A percentile compares a stretch with the other conserved stretches of the same genome.
These are phyloP conservation scores for Lepiota brunneoincarnata DNA, from an alignment of 768 basidiomycete genomes.

Conservation along the genomic window DNA sequence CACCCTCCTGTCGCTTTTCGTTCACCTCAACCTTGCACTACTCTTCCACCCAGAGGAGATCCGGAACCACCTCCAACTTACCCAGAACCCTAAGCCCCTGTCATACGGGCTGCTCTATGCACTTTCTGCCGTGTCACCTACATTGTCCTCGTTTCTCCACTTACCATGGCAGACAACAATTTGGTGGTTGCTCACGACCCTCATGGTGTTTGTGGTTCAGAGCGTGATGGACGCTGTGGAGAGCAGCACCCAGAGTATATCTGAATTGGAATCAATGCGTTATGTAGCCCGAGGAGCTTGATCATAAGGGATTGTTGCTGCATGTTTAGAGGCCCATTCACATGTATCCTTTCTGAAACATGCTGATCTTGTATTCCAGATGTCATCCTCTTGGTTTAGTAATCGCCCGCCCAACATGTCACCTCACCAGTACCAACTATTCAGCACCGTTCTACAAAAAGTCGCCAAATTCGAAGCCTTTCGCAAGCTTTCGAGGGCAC, in stretches of 20 bases:
- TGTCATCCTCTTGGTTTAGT: not conserved
- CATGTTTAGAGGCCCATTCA: no score
- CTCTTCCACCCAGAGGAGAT: constrained; percentile 38
- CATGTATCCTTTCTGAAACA: no score
- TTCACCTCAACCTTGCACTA: constrained; percentile 49
- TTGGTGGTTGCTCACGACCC: constrained; percentile 50
- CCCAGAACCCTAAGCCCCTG: constrained; percentile 25
- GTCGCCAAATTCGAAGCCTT: not conserved
- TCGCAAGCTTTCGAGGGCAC: not conserved
- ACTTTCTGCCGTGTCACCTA: constrained; percentile 44
- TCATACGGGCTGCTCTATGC: constrained; percentile 28
- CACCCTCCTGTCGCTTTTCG: constrained; percentile 43
- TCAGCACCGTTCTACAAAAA: not conserved
- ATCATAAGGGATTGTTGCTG: constrained; percentile 3
- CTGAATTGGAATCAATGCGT: constrained; percentile 48
- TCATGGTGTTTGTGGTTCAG: constrained; percentile 44
- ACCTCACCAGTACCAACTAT: not conserved
- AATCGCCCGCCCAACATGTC: constrained; percentile 2
- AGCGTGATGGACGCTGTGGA: constrained; percentile 42
- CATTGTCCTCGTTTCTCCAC: constrained; percentile 43
- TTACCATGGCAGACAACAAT: constrained; percentile 50
- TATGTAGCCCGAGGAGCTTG: constrained; percentile 57
- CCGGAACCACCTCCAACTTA: constrained; percentile 27
- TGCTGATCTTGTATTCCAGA: not conserved
- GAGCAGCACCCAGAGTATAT: constrained; percentile 43